These are phyloP conservation scores for Cercospora sp. DNA, from an alignment of 2,329 filamentous ascomycete genomes.

Conservation along the genomic window DNA sequence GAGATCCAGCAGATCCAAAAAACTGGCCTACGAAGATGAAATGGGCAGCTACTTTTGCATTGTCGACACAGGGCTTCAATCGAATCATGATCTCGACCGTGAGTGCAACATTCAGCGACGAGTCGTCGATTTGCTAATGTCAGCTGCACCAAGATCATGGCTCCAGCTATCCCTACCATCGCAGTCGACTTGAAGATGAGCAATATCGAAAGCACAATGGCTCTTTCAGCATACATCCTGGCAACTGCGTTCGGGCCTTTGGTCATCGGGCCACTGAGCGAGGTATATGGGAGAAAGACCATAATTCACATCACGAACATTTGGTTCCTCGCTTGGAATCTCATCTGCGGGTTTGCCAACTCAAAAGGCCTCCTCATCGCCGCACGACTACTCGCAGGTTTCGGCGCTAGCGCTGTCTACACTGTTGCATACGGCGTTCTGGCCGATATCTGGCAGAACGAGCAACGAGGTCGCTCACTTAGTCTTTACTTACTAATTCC, in stretches of 20 bases:
- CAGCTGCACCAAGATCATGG: slow-evolving; percentile 52
- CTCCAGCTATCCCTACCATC: slow-evolving; percentile 48
- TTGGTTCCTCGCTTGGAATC: slow-evolving; percentile 55
- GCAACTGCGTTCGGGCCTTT: slow-evolving; percentile 27
- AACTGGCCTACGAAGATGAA: slow-evolving; percentile 36
- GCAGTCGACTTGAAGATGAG: slow-evolving; percentile 37
- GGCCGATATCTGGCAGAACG: slow-evolving; percentile 25
- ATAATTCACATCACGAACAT: slow-evolving; percentile 50
- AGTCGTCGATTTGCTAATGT: not conserved
- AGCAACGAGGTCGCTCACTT: slow-evolving; percentile 24
- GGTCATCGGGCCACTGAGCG: slow-evolving; percentile 32
- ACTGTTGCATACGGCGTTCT: slow-evolving; percentile 28
- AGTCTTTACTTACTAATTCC: slow-evolving; percentile 25
- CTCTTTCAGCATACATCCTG: slow-evolving; percentile 27
- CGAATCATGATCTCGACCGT: slow-evolving; percentile 44
- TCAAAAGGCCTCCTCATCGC: slow-evolving; percentile 48
- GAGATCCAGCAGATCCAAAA: not conserved
- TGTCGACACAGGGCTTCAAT: slow-evolving; percentile 54
- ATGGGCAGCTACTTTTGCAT: slow-evolving; percentile 53
- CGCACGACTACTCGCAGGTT: slow-evolving; percentile 51
- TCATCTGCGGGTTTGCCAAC: slow-evolving; percentile 49
- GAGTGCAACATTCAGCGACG: not conserved
- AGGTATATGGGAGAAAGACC: slow-evolving; percentile 50
- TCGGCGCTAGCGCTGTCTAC: slow-evolving; percentile 49
- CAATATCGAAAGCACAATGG: slow-evolving; percentile 21